A percentile compares a stretch with the other conserved stretches of the same genome.
Evolutionary conservation across 2,329 filamentous ascomycete species (phyloP).

Genomic region (Talaromyces sp.): DNA sequence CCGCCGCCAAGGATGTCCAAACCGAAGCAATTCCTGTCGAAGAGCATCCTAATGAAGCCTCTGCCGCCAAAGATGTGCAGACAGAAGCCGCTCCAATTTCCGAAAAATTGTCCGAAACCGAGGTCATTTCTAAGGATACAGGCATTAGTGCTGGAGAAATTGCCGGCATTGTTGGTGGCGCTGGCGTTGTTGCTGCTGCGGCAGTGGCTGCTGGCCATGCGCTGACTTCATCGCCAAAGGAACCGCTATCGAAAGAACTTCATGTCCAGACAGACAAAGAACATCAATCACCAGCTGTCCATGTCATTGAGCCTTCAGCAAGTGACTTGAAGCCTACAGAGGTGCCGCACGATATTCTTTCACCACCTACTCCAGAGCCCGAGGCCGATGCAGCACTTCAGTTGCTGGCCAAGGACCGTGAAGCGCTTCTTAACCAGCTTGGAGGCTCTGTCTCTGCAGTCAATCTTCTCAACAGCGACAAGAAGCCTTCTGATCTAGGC

Average conservation of each 20-base stretch:
- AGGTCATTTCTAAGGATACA: slow-evolving; percentile 24
- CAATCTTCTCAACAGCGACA: slow-evolving; percentile 70
- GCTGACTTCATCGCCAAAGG: neutral
- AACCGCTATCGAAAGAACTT: slow-evolving; percentile 21
- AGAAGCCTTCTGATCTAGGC: slow-evolving; percentile 74
- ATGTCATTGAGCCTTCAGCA: slow-evolving; percentile 24
- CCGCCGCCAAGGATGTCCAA: neutral
- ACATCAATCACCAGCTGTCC: slow-evolving; percentile 5
- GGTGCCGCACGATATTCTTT: slow-evolving; percentile 23
- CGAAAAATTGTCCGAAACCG: neutral
- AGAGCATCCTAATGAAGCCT: neutral
- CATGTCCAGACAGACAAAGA: slow-evolving; percentile 1
- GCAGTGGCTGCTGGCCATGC: slow-evolving; percentile 11
- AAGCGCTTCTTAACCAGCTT: slow-evolving; percentile 34
- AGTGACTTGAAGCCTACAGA: slow-evolving; percentile 27
- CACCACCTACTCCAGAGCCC: slow-evolving; percentile 31
- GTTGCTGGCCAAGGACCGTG: slow-evolving; percentile 35
- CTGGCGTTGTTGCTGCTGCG: slow-evolving; percentile 17
- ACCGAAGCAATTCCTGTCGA: neutral
- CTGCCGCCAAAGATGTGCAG: neutral
- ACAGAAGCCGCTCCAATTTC: neutral
- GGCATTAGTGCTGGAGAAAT: slow-evolving; percentile 8
- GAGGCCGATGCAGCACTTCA: slow-evolving; percentile 34
- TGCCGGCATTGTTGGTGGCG: slow-evolving; percentile 13
- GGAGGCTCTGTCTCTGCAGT: slow-evolving; percentile 34